Evolutionary conservation across 306 rosid species (phyloP).

Genomic region (Morella rubra): DNA sequence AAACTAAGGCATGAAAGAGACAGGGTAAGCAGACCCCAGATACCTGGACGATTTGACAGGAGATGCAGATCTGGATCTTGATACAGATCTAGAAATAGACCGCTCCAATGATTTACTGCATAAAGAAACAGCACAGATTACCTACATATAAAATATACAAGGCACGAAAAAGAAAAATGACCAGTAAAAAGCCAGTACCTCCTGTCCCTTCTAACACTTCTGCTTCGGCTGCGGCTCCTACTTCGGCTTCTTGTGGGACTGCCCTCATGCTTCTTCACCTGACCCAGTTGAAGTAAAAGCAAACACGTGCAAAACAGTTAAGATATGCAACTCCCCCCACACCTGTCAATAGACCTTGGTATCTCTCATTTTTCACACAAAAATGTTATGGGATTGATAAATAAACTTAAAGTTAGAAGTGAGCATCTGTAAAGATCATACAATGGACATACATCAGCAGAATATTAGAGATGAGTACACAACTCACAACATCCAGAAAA

Average conservation of each 20-base stretch:
- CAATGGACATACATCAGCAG: background rate
- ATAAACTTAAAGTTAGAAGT: conserved; percentile 7
- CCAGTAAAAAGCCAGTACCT: conserved; percentile 44
- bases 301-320: conserved; percentile 12
- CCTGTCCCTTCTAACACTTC: conserved; percentile 58
- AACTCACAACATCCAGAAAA: background rate
- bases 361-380: background rate
- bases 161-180: background rate
- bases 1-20: background rate
- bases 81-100: conserved; percentile 79
- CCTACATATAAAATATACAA: background rate
- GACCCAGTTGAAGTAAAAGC: conserved; percentile 17
- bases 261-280: conserved; percentile 78
- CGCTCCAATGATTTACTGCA: conserved; percentile 76
- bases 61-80: conserved; percentile 82
- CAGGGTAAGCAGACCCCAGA: background rate
- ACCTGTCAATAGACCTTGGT: conserved; percentile 12
- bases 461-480: background rate
- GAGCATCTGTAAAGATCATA: background rate
- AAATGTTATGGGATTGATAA: background rate
- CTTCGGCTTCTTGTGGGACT: conserved; percentile 87
- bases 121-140: background rate
- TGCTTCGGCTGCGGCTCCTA: conserved; percentile 75
- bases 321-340: background rate
- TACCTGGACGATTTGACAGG: conserved; percentile 87